These are phyloP conservation scores for Oehlia diaphana DNA, from an alignment of 192 early-diverging fungal genomes.

Conservation along the genomic window DNA sequence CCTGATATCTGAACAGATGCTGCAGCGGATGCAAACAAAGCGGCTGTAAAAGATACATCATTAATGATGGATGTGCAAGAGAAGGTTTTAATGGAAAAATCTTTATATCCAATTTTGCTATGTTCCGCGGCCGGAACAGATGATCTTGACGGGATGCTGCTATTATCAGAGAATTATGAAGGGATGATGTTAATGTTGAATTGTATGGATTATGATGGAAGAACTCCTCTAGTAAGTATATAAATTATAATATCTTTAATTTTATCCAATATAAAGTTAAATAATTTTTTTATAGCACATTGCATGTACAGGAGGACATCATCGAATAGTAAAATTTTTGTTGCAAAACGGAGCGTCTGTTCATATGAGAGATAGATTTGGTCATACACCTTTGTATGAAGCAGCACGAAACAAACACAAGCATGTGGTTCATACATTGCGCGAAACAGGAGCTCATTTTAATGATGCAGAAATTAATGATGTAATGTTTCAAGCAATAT, in stretches of 20 bases:
- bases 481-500: slow-evolving; percentile 53
- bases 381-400: slow-evolving; percentile 89
- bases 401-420: slow-evolving; percentile 65
- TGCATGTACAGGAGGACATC: slow-evolving; percentile 76
- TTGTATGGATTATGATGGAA: slow-evolving; percentile 72
- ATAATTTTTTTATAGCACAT: slow-evolving; percentile 54
- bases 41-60: slow-evolving; percentile 15
- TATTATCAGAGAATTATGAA: slow-evolving; percentile 61
- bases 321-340: slow-evolving; percentile 72
- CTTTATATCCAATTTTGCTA: slow-evolving; percentile 80
- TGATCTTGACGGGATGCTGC: slow-evolving; percentile 76
- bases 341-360: slow-evolving; percentile 85
- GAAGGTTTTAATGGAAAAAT: slow-evolving; percentile 61
- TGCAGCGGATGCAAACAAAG: background rate
- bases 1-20: background rate
- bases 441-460: slow-evolving; percentile 87
- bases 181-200: slow-evolving; percentile 65
- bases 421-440: slow-evolving; percentile 67
- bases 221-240: slow-evolving; percentile 37
- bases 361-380: slow-evolving; percentile 83
- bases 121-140: slow-evolving; percentile 85
- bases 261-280: background rate
- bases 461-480: slow-evolving; percentile 78
- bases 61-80: slow-evolving; percentile 19
- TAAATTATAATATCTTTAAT: background rate